Evolutionary conservation across 352 stramenopile genomes (phyloP), one percentile per base, ranked within the genome.

Genomic region (Phytophthora foliorum): DNA sequence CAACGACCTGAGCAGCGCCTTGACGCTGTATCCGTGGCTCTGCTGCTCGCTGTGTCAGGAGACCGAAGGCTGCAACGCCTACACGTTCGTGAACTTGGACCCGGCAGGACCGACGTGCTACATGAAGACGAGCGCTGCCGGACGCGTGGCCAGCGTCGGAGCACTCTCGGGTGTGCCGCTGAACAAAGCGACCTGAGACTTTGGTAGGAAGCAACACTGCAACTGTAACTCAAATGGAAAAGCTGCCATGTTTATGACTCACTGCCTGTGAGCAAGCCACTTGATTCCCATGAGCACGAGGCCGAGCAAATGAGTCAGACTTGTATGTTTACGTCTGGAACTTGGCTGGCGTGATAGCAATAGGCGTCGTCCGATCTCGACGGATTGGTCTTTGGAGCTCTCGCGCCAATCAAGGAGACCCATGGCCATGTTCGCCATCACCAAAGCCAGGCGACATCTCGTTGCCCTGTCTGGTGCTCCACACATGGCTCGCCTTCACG

Each of bases 81-180:
- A 82, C 57, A 86, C 77, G 36, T 88, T 78, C 25, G 61, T 82
- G 22, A 87, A 87, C n/a, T 38, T 74, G 24, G 71, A 78, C 11
- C 67, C 69, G 0, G 50, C 55, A 1, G 75, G 75, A 16, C 67
- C 74, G 14, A 80, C 70, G 50, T 88, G 79, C 52, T 84, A 84
- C 63, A 60, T 87, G 65, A 88, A 88, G 67, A 80, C 58, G 10
- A 71, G 52, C 29, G 62, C 57, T 13, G 60, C 32, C 6, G 68
- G 54, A 6, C 73, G 67, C 13, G 53, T 72, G 5, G 22, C 38
- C 6, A 77, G 50, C 21, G 57, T 70, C 34, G 77, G 77, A 5
- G 68, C 69, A 2, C 53, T 88, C 19, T 84, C 72, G 2, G 77
- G 79, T 8, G 58, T 69, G 51, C 50, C 50, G 53, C 24, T 69